These are phyloP conservation scores for Seiridium cupressi DNA, from an alignment of 2,329 filamentous ascomycete genomes.

Conservation along the genomic window DNA sequence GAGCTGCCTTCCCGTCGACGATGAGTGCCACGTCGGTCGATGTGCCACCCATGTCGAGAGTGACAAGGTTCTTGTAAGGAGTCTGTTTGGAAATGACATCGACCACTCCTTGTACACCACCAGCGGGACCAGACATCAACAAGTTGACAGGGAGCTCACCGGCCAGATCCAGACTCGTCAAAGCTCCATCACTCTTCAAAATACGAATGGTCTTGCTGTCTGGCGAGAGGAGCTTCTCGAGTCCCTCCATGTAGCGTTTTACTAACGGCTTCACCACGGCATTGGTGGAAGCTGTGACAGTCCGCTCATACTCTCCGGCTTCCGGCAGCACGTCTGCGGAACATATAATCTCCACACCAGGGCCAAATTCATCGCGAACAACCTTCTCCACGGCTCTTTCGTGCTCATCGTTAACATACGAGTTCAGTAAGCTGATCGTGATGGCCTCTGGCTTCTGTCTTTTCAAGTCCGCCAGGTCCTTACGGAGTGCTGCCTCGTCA, in stretches of 20 bases:
- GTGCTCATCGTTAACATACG: constrained; percentile 41
- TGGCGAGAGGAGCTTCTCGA: constrained; percentile 33
- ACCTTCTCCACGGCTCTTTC: constrained; percentile 36
- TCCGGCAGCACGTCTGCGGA: constrained; percentile 44
- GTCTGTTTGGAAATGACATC: constrained; percentile 43
- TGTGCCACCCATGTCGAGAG: constrained; percentile 48
- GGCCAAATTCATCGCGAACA: constrained; percentile 39
- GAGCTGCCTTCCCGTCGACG: constrained; percentile 37
- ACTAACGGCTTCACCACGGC: constrained; percentile 46
- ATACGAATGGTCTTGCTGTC: constrained; percentile 45
- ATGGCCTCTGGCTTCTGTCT: constrained; percentile 41
- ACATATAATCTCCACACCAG: constrained; percentile 39
- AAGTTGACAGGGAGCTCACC: constrained; percentile 45
- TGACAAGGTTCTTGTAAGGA: constrained; percentile 45
- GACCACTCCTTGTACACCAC: constrained; percentile 45
- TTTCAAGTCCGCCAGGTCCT: constrained; percentile 34
- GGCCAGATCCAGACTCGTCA: constrained; percentile 42
- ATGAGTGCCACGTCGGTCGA: constrained; percentile 47
- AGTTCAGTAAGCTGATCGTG: constrained; percentile 44
- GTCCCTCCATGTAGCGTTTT: constrained; percentile 40
- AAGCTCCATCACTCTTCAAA: constrained; percentile 46
- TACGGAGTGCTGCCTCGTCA: constrained; percentile 35
- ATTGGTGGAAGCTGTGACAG: constrained; percentile 45
- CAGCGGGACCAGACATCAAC: constrained; percentile 48
- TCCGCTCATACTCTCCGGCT: constrained; percentile 47